Base-by-base conservation (phyloP, 2,329 filamentous ascomycete genomes). In the Ophiostoma sp. region DNA sequence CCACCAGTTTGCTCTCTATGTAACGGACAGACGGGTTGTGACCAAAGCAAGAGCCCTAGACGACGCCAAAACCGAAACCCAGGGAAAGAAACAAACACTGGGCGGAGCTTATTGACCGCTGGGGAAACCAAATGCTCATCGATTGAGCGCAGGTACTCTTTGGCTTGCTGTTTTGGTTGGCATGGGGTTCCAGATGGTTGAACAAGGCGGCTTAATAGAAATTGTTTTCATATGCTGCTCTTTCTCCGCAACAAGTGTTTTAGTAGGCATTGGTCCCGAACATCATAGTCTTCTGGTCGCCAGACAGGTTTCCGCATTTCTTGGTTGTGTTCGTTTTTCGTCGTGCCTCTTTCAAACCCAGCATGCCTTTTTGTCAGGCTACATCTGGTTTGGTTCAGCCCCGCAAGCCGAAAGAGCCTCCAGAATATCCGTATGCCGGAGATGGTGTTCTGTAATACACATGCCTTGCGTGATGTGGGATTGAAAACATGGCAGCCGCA, bases 391-490 rank as follows among this genome's bases (percentile, higher is more conserved):
- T 72, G 59, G 70, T 66, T 66, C 61, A 9, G 70, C 59, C 70
- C 59, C 59, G 70, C 61, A 66, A 12, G 45, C 31, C 28, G 19
- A 50, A 28, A 42, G 12, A 68, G 42, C 42, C 42, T n/a, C 64
- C 39, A 33, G 42, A 17, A 50, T 66, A 66, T 28, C n/a, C 36
- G 36, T 28, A 28, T 17, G 36, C 61, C 36, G 36, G 25, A 25
- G 19, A n/a, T 22, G 66, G 11, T 50, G 48, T 59, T 74, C 76
- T 76, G 75, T 80, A 76, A 77, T 76, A 78, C 77, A 75, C 75
- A n/a, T n/a, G 64, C 71, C 75, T 77, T 77, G 76, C 78, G 76
- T 80, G 77, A 76, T 77, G 75, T 74, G 73, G 76, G 45, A 72
- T 57, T 57, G 28, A 55, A 31, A 72, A 42, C 45, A 64, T 31